These are phyloP conservation scores for Metarhizium anisopliae DNA, from an alignment of 2,329 filamentous ascomycete genomes.

Conservation along the genomic window DNA sequence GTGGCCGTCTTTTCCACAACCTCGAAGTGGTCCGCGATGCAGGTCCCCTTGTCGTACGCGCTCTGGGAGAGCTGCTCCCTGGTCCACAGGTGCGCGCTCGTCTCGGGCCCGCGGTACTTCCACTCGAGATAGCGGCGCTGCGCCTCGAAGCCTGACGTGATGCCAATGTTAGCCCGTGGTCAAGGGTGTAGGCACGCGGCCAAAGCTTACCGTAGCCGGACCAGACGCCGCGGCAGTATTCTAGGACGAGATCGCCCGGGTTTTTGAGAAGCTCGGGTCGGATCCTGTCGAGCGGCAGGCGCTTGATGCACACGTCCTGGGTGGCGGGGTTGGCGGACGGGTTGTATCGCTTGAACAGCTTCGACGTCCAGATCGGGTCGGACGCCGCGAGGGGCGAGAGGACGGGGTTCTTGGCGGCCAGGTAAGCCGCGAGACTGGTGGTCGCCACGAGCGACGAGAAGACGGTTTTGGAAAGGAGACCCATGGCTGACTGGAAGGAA, in stretches of 20 bases:
- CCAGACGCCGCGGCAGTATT: constrained; percentile 61
- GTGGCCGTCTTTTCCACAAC: constrained; percentile 55
- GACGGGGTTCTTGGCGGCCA: constrained; percentile 43
- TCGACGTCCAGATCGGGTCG: constrained; percentile 53
- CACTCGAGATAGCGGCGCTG: constrained; percentile 50
- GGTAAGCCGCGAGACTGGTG: constrained; percentile 21
- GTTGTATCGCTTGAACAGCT: constrained; percentile 50
- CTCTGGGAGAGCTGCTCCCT: constrained; percentile 42
- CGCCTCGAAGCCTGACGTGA: constrained; percentile 40
- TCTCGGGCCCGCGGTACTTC: constrained; percentile 49
- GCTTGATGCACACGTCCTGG: constrained; percentile 56
- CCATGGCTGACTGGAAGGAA: neutral
- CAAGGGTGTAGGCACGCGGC: neutral
- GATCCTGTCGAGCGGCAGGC: constrained; percentile 53
- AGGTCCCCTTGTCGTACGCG: constrained; percentile 52
- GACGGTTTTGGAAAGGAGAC: neutral
- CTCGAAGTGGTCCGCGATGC: constrained; percentile 64
- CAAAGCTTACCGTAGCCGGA: constrained; percentile 48
- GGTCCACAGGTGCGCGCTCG: constrained; percentile 53
- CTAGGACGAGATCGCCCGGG: constrained; percentile 48
- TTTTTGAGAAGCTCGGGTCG: constrained; percentile 55
- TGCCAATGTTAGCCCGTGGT: neutral
- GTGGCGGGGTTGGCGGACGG: constrained; percentile 51
- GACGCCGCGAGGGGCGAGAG: constrained; percentile 43
- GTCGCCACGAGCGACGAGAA: neutral